Percentiles rank a stretch among this genome's conserved stretches.
These are phyloP conservation scores for Prinsepia uniflora DNA, from an alignment of 306 rosid genomes.

Conservation along the genomic window DNA sequence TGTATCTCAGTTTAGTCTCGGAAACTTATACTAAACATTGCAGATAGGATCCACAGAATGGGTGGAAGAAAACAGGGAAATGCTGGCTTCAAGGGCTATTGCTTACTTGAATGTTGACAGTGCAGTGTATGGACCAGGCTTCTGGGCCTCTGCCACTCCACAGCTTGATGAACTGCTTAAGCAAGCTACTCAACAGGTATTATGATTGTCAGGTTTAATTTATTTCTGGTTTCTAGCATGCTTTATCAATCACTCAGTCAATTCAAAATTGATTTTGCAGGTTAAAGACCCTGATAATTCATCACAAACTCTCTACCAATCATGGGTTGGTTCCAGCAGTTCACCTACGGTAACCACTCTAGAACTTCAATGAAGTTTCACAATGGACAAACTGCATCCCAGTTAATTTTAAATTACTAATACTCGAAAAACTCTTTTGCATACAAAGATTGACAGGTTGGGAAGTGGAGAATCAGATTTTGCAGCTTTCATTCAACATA, in stretches of 20 bases:
- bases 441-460: slow-evolving; percentile 50
- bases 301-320: slow-evolving; percentile 54
- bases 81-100: slow-evolving; percentile 64
- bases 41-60: slow-evolving; percentile 81
- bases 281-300: slow-evolving; percentile 68
- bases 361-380: not conserved
- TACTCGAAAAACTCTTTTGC: slow-evolving; percentile 7
- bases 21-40: not conserved
- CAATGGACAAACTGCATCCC: too few species aligned
- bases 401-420: too few species aligned
- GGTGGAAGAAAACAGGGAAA: slow-evolving; percentile 75
- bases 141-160: slow-evolving; percentile 58
- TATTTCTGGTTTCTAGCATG: slow-evolving; percentile 4
- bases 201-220: not conserved
- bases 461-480: slow-evolving; percentile 72
- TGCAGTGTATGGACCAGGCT: slow-evolving; percentile 51
- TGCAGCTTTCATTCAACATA: slow-evolving; percentile 62
- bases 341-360: slow-evolving; percentile 40
- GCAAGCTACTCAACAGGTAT: slow-evolving; percentile 60
- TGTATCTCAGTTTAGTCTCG: not conserved
- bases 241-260: not conserved
- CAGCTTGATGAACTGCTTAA: slow-evolving; percentile 67
- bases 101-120: slow-evolving; percentile 71
- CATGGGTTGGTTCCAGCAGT: slow-evolving; percentile 48
- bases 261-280: slow-evolving; percentile 31